Evolutionary conservation across 192 early-diverging fungal species (phyloP).

Genomic region (Podila minutissima): DNA sequence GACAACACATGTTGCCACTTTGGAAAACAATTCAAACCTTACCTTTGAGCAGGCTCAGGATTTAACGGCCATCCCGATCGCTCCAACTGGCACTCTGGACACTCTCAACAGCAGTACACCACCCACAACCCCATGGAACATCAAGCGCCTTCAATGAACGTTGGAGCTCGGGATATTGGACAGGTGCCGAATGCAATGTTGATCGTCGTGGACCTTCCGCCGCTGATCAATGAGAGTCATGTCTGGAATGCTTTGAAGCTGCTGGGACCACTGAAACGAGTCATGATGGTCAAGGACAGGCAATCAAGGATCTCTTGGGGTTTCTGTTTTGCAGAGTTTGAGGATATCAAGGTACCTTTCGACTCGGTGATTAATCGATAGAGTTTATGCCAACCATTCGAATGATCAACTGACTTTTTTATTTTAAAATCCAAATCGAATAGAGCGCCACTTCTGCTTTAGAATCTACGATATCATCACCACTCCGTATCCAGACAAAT

Average conservation of each 20-base stretch:
- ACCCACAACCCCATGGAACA: not conserved
- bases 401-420: too few species aligned
- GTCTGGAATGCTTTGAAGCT: constrained; percentile 47
- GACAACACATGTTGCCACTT: not conserved
- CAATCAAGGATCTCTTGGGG: constrained; percentile 66
- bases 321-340: constrained; percentile 71
- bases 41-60: not conserved
- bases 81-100: not conserved
- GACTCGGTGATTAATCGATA: too few species aligned
- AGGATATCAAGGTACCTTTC: constrained; percentile 54
- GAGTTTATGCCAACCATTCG: too few species aligned
- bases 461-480: constrained; percentile 29
- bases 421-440: not conserved
- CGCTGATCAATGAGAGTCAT: constrained; percentile 66
- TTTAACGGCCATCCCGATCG: not conserved
- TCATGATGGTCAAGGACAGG: constrained; percentile 67
- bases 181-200: constrained; percentile 60
- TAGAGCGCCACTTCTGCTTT: constrained; percentile 50
- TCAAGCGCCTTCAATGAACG: constrained; percentile 55
- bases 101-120: not conserved
- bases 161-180: constrained; percentile 67
- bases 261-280: constrained; percentile 47
- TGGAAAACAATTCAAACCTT: too few species aligned
- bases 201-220: constrained; percentile 67
- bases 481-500: constrained; percentile 51